Percentiles rank a stretch among this genome's conserved stretches.
Conservation (phyloP, 2,329 filamentous ascomycete genomes). For the Davidsoniella virescens region DNA sequence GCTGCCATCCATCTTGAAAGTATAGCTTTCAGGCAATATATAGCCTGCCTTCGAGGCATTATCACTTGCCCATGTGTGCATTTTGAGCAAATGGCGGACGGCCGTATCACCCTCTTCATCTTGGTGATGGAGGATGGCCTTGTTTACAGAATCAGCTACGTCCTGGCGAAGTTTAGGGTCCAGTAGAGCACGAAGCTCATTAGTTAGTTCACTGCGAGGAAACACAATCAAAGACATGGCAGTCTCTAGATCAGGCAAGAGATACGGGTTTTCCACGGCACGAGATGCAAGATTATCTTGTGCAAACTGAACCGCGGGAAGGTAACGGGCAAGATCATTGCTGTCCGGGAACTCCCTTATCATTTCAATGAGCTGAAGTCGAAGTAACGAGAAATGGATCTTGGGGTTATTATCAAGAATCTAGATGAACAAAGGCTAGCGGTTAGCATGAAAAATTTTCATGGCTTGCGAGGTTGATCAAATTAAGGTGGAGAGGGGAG, state of each 20-base stretch:
- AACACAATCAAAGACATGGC: conserved; percentile 91
- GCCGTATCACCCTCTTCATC: conserved; percentile 62
- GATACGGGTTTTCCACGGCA: conserved; percentile 64
- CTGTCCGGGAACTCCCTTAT: conserved; percentile 61
- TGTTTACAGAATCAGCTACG: conserved; percentile 80
- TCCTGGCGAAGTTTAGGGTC: conserved; percentile 63
- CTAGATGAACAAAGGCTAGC: conserved; percentile 29
- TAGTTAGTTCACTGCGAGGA: conserved; percentile 60
- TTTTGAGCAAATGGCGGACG: conserved; percentile 57
- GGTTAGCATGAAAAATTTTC: conserved; percentile 4
- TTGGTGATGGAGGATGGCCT: conserved; percentile 64
- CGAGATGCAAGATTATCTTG: conserved; percentile 74
- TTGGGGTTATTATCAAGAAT: conserved; percentile 71
- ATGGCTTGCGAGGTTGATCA: neutral
- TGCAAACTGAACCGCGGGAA: conserved; percentile 72
- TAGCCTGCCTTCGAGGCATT: no score
- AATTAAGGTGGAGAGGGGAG: conserved; percentile 1
- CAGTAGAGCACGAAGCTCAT: conserved; percentile 59
- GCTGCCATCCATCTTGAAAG: no score
- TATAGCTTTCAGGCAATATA: no score
- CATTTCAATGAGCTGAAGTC: conserved; percentile 83
- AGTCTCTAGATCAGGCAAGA: conserved; percentile 72
- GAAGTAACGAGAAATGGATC: conserved; percentile 76
- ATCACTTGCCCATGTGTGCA: no score
- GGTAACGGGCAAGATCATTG: conserved; percentile 45